Evolutionary conservation across 2,329 filamentous ascomycete genomes (phyloP), one percentile per base, ranked within the genome.

Genomic region (Huntiella moniliformis): DNA sequence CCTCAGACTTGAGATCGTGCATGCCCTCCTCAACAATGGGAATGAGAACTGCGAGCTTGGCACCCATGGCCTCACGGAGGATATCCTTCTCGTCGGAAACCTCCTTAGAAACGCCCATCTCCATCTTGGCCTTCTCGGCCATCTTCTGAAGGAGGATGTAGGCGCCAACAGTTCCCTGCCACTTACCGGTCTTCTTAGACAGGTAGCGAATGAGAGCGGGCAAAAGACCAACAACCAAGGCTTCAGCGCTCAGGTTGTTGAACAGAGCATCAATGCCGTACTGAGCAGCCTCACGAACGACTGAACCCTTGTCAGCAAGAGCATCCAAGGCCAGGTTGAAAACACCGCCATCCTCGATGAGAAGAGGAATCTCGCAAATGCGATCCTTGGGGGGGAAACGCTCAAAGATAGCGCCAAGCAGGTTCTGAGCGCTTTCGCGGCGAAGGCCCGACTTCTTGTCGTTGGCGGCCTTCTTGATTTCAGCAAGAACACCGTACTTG

Each of bases 231-330:
- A 76, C 73, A 44, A 93, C 80, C 56, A 93, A 74, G 42, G 83
- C 78, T 67, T 96, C 91, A 47, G 85, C 67, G 57, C 74, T 78
- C 52, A 98, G 67, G 57, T 80, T 75, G 53, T 71, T 70, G 61
- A 94, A 93, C 17, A 96, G 70, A 17, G 84, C 81, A 60, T 98
- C 87, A 48, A 98, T 71, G 31, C 86, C 91, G 61, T 96, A 98
- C 61, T 93, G 83, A 4, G 88, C 86, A 38, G 87, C 82, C 58
- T 96, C 87, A 55, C 82, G 81, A 41, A 96, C 86, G 5, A 92
- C 79, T 42, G 79, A 67, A 44, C 82, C 83, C 67, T 98, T 96
- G 61, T 98, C 91, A 42, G 88, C 73, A 42, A 98, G 70, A 6
- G 80, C 77, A 56, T 98, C 91, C 50, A 96, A 72, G 17, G 82